Conservation (phyloP, 306 rosid genomes). For the Cicer judaicum region DNA sequence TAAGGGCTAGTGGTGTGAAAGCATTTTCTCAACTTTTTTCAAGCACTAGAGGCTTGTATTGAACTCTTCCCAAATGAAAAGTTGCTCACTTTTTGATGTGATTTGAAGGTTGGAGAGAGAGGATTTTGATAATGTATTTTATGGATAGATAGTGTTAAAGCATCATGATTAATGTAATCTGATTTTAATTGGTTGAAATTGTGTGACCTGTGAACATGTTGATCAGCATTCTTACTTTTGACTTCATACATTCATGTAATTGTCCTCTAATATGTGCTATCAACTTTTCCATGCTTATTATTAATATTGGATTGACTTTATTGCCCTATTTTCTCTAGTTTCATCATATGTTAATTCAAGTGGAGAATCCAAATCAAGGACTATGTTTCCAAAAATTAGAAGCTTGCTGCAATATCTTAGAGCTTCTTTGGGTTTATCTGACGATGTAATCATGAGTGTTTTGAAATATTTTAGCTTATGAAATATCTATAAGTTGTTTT, state of each 20-base stretch:
- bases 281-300: conserved; percentile 37
- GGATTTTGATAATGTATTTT: conserved; percentile 1
- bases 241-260: not conserved
- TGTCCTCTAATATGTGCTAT: conserved; percentile 6
- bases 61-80: conserved; percentile 40
- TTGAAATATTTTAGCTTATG: too few species aligned
- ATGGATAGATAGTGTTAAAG: conserved; percentile 40
- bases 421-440: too few species aligned
- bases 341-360: conserved; percentile 9
- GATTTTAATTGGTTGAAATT: conserved; percentile 30
- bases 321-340: conserved; percentile 22
- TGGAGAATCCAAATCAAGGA: conserved; percentile 21
- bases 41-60: conserved; percentile 41
- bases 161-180: conserved; percentile 37
- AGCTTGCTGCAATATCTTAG: not conserved
- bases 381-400: not conserved
- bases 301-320: conserved; percentile 33
- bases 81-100: conserved; percentile 40
- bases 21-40: conserved; percentile 37
- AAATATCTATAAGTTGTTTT: too few species aligned
- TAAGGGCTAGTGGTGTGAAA: conserved; percentile 36
- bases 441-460: too few species aligned
- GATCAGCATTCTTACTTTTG: conserved; percentile 27
- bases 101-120: conserved; percentile 35
- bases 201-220: conserved; percentile 30